Conservation (phyloP, 1,139 yeast species). For the Zygoascus hellenicus region DNA sequence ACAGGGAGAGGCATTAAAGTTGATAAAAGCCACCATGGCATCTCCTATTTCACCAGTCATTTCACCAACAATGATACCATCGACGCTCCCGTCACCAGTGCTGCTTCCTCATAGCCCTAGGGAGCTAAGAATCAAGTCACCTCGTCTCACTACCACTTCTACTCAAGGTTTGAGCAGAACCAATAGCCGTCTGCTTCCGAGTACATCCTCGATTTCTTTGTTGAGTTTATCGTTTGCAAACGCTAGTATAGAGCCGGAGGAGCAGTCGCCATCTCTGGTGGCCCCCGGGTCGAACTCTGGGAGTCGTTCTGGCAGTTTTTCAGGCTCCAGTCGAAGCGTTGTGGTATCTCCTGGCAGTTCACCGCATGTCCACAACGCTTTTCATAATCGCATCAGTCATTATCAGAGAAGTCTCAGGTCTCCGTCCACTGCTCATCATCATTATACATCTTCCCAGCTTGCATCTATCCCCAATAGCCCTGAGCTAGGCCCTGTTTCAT, state of each 20-base stretch:
- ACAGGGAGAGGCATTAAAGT: no score
- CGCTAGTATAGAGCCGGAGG: slow-evolving; percentile 8
- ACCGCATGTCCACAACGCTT: slow-evolving; percentile 11
- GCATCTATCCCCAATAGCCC: slow-evolving; percentile 21
- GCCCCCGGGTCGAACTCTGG: slow-evolving; percentile 4
- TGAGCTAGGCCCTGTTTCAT: slow-evolving; percentile 18
- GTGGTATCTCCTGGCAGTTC: slow-evolving; percentile 5
- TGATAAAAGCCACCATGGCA: slow-evolving; percentile 8
- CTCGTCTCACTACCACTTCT: slow-evolving; percentile 6
- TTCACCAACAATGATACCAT: slow-evolving; percentile 14
- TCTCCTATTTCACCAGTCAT: slow-evolving; percentile 17
- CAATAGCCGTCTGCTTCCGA: slow-evolving; percentile 16
- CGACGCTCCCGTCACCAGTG: slow-evolving; percentile 18
- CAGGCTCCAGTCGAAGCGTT: slow-evolving; percentile 1
- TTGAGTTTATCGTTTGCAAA: slow-evolving; percentile 21
- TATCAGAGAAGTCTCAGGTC: slow-evolving; percentile 7
- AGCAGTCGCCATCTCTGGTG: neutral
- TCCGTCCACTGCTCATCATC: slow-evolving; percentile 4
- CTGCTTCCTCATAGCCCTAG: slow-evolving; percentile 20
- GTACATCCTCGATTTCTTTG: slow-evolving; percentile 22
- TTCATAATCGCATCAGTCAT: slow-evolving; percentile 10
- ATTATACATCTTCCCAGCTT: slow-evolving; percentile 5
- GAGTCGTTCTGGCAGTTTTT: slow-evolving; percentile 5
- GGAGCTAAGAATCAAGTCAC: slow-evolving; percentile 11
- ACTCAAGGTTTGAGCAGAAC: slow-evolving; percentile 7